Conservation (phyloP, 768 basidiomycete genomes). For the Leccinum truebloodii region DNA sequence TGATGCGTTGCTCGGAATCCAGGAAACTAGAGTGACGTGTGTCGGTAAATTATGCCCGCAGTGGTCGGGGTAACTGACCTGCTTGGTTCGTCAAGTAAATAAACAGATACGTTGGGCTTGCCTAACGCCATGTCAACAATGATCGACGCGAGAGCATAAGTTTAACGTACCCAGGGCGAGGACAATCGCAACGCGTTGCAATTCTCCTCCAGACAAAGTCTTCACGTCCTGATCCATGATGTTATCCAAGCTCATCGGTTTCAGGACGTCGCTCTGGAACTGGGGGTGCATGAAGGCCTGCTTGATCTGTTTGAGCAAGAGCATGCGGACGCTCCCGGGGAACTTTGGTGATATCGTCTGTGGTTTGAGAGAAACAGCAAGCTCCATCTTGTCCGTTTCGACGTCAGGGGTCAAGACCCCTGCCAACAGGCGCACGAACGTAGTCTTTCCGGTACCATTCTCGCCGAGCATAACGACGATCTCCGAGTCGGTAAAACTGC, state of each 20-base stretch:
- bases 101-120: conserved; percentile 81
- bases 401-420: conserved; percentile 84
- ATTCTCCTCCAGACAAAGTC: conserved; percentile 96
- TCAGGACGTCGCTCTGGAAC: conserved; percentile 97
- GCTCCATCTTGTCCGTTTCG: conserved; percentile 76
- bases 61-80: conserved; percentile 43
- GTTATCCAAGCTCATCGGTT: conserved; percentile 94
- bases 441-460: conserved; percentile 99
- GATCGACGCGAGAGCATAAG: neutral
- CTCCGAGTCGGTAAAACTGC: conserved; percentile 97
- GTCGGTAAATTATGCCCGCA: conserved; percentile 4
- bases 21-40: conserved; percentile 62
- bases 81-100: conserved; percentile 95
- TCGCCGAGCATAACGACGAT: conserved; percentile 99
- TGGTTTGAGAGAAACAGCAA: conserved; percentile 94
- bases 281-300: conserved; percentile 98
- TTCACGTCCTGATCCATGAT: conserved; percentile 98
- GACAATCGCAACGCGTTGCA: conserved; percentile 96
- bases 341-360: conserved; percentile 99
- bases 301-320: conserved; percentile 93
- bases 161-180: conserved; percentile 78
- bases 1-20: conserved; percentile 99
- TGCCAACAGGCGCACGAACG: conserved; percentile 92
- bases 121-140: conserved; percentile 37
- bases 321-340: conserved; percentile 94